Conservation (phyloP, 495 filamentous ascomycete genomes). For the Penicillium maclennaniae region DNA sequence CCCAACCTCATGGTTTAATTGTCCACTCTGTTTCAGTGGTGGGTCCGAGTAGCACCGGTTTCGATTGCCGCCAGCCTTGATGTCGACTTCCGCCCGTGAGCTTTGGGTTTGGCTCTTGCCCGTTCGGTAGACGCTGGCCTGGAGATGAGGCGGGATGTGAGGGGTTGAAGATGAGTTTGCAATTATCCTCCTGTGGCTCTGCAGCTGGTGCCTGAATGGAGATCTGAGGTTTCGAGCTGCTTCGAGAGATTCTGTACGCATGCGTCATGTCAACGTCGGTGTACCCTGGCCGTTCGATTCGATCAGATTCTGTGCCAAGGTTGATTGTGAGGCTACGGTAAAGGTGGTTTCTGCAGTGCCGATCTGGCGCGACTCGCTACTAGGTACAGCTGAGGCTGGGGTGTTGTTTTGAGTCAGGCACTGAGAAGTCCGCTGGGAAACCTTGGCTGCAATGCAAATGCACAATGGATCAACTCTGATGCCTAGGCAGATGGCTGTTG, state of each 20-base stretch:
- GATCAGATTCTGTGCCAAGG: background rate
- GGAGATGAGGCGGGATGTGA: background rate
- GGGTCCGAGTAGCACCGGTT: conserved; percentile 2
- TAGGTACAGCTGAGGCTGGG: background rate
- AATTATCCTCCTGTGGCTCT: background rate
- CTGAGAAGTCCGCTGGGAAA: background rate
- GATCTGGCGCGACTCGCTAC: background rate
- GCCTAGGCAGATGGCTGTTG: background rate
- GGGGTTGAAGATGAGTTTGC: background rate
- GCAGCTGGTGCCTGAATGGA: background rate
- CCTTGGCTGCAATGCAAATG: background rate
- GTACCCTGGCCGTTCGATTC: background rate
- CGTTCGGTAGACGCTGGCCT: background rate
- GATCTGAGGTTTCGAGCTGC: background rate
- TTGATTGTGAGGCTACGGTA: background rate
- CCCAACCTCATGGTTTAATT: background rate
- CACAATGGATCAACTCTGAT: background rate
- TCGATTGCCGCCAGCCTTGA: conserved; percentile 2
- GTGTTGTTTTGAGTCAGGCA: background rate
- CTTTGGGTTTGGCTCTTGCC: background rate
- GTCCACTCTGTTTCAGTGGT: no score
- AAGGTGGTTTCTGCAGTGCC: background rate
- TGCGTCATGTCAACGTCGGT: background rate
- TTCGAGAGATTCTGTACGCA: background rate
- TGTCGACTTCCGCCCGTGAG: background rate